Evolutionary conservation across 106 monocot species (phyloP).

Genomic region (Alisma plantagoaquatica): DNA sequence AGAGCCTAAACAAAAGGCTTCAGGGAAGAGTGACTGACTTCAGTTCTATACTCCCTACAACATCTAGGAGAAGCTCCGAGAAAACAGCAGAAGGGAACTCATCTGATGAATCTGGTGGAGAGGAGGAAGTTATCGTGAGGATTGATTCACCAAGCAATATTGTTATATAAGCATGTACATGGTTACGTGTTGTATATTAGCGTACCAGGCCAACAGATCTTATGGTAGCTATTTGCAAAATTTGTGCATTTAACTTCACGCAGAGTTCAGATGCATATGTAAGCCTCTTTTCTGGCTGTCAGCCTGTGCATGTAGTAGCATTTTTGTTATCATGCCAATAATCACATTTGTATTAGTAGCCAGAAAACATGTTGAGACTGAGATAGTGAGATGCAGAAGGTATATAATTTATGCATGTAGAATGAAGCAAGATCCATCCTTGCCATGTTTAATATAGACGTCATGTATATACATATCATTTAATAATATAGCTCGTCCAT

Average conservation of each 20-base stretch:
- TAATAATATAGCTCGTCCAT: too few relatives aligned
- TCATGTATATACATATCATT: too few relatives aligned
- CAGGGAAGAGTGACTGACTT: neutral
- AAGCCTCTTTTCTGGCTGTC: neutral
- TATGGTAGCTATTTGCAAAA: neutral
- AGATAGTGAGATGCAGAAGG: too few relatives aligned
- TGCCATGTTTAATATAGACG: too few relatives aligned
- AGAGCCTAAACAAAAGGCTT: slow-evolving; percentile 20
- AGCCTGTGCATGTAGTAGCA: neutral
- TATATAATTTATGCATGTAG: neutral
- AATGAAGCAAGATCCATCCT: neutral
- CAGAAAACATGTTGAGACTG: too few relatives aligned
- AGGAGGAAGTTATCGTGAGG: neutral
- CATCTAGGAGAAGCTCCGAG: neutral
- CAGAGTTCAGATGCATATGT: neutral
- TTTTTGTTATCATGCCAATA: neutral
- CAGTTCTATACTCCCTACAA: neutral
- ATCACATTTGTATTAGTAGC: too few relatives aligned
- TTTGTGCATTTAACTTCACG: neutral
- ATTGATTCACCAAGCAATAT: neutral
- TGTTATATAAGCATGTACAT: too few relatives aligned
- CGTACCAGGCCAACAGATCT: neutral
- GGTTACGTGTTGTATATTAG: too few relatives aligned
- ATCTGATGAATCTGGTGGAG: neutral
- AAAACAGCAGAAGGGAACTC: neutral